Evolutionary conservation across 1,139 yeast genomes (phyloP).

Genomic region (Scheffersomyces insectosa): DNA sequence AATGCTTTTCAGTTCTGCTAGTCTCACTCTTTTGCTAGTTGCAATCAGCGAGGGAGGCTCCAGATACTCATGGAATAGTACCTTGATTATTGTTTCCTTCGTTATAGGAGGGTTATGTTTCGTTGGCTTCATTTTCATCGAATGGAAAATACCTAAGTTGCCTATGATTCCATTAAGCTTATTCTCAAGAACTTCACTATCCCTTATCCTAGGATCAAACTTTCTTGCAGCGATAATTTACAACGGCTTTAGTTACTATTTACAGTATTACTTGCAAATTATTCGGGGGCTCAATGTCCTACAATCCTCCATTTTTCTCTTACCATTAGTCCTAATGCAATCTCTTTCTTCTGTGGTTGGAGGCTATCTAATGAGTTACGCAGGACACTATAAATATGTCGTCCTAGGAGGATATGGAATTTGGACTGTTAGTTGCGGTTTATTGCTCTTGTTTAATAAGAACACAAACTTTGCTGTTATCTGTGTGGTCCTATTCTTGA

Average conservation of each 20-base stretch:
- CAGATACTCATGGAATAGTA: constrained; percentile 20
- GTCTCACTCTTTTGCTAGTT: constrained; percentile 16
- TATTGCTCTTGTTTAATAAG: constrained; percentile 13
- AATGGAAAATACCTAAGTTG: constrained; percentile 19
- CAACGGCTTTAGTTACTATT: constrained; percentile 16
- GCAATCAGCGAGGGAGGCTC: constrained; percentile 24
- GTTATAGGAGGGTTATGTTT: constrained; percentile 18
- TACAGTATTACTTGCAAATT: constrained; percentile 20
- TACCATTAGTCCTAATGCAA: constrained; percentile 19
- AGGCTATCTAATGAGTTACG: constrained; percentile 15
- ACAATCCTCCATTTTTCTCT: constrained; percentile 14
- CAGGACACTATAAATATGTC: constrained; percentile 18
- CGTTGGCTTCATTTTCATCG: constrained; percentile 15
- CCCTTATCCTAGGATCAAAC: constrained; percentile 13
- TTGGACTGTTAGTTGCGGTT: constrained; percentile 18
- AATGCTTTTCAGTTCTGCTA: constrained; percentile 18
- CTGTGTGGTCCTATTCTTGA: constrained; percentile 15
- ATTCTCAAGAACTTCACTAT: constrained; percentile 14
- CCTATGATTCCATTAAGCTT: constrained; percentile 22
- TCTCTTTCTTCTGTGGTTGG: constrained; percentile 17
- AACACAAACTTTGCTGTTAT: constrained; percentile 13
- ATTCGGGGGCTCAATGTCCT: constrained; percentile 15
- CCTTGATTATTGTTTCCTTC: constrained; percentile 19
- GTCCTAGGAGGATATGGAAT: constrained; percentile 13
- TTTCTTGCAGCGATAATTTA: constrained; percentile 21